Conservation (phyloP, 2,329 filamentous ascomycete genomes). For the Phaeosphaeriaceae sp. region DNA sequence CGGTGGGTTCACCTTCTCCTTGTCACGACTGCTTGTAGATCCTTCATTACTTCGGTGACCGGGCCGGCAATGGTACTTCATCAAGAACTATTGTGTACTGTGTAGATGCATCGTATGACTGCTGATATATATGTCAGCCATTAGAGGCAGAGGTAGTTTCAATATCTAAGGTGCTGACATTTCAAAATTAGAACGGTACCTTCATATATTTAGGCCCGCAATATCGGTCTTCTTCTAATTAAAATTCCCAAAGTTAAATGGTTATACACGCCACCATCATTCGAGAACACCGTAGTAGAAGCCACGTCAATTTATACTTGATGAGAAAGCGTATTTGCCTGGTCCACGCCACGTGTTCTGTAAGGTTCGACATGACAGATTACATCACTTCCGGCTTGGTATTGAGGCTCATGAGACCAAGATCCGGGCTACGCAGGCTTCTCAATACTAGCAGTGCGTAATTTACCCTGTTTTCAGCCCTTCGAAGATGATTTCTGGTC, state of each 20-base stretch:
- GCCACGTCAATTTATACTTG: conserved; percentile 12
- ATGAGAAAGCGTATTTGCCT: conserved; percentile 7
- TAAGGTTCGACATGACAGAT: neutral
- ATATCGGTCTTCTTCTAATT: conserved; percentile 17
- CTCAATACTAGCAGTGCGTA: neutral
- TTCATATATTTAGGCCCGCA: conserved; percentile 23
- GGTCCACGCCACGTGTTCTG: conserved; percentile 3
- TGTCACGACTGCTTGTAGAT: neutral
- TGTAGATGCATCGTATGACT: conserved; percentile 3
- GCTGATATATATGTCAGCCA: conserved; percentile 7
- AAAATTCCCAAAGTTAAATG: neutral
- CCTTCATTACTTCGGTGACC: conserved; percentile 16
- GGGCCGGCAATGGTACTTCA: conserved; percentile 17
- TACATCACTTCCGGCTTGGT: neutral
- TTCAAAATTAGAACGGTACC: conserved; percentile 31
- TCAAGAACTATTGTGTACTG: no score
- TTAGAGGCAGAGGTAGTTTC: conserved; percentile 1
- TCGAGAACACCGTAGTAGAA: conserved; percentile 12
- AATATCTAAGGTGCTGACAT: conserved; percentile 21
- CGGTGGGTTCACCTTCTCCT: no score
- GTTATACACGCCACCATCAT: conserved; percentile 16
- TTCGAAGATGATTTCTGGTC: neutral
- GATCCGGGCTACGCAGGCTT: neutral
- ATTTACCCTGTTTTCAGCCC: no score
- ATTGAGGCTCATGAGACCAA: conserved; percentile 5